These are phyloP conservation scores for Macrolepiota dolichaula DNA, from an alignment of 768 basidiomycete genomes.

Conservation along the genomic window DNA sequence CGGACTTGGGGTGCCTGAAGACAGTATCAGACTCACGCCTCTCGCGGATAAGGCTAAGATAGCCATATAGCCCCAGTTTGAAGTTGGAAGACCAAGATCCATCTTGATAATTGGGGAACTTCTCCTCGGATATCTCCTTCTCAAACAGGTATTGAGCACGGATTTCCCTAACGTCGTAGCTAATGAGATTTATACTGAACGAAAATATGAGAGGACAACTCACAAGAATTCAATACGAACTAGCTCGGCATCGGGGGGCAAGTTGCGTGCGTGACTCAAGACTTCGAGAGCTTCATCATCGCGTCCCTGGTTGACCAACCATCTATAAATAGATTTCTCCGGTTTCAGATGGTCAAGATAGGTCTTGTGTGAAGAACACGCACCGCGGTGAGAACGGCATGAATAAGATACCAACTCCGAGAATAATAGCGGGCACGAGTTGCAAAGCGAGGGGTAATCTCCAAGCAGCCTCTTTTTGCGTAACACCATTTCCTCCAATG, in stretches of 20 bases:
- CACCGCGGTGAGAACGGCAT: slow-evolving; percentile 80
- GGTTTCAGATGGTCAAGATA: background rate
- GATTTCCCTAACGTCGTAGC: slow-evolving; percentile 47
- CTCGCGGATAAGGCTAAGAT: slow-evolving; percentile 56
- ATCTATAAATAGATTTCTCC: slow-evolving; percentile 32
- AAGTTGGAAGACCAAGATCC: slow-evolving; percentile 53
- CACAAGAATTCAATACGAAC: slow-evolving; percentile 75
- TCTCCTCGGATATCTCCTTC: slow-evolving; percentile 52
- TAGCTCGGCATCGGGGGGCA: slow-evolving; percentile 55
- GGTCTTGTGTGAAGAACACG: slow-evolving; percentile 5
- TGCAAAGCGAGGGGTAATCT: slow-evolving; percentile 72
- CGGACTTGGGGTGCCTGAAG: background rate
- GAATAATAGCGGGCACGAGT: slow-evolving; percentile 67
- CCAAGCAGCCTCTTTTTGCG: slow-evolving; percentile 71
- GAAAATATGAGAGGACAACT: slow-evolving; percentile 20
- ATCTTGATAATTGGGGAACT: slow-evolving; percentile 65
- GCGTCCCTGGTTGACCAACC: slow-evolving; percentile 75
- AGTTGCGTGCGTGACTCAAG: slow-evolving; percentile 54
- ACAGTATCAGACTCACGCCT: slow-evolving; percentile 29
- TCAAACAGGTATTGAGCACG: slow-evolving; percentile 75
- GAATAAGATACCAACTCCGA: slow-evolving; percentile 68
- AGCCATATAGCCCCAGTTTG: slow-evolving; percentile 58
- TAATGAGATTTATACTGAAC: background rate
- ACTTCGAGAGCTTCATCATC: slow-evolving; percentile 71
- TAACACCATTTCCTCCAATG: slow-evolving; percentile 57